These are phyloP conservation scores for Penicillium turbatum DNA, from an alignment of 495 filamentous ascomycete genomes.

Conservation along the genomic window DNA sequence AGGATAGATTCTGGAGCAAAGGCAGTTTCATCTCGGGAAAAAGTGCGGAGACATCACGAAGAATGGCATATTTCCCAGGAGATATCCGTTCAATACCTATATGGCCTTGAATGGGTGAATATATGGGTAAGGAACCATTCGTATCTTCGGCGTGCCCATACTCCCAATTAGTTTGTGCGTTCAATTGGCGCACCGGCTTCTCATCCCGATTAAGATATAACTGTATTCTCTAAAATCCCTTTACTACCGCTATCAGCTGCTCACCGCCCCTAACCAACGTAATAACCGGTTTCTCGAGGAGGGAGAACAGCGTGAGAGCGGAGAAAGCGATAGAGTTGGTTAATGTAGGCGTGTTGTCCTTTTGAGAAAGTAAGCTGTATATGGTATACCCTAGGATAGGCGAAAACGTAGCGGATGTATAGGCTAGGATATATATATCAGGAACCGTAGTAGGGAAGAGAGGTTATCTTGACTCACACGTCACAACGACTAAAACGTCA, in stretches of 20 bases:
- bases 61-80: constrained; percentile 4
- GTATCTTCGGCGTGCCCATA: too few species aligned
- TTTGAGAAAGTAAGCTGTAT: constrained; percentile 17
- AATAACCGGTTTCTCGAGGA: constrained; percentile 20
- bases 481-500: too few species aligned
- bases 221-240: constrained; percentile 27
- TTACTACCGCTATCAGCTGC: constrained; percentile 20
- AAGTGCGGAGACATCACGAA: constrained; percentile 15
- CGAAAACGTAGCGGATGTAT: too few species aligned
- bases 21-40: constrained; percentile 20
- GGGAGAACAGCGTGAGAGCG: constrained; percentile 21
- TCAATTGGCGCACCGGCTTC: too few species aligned
- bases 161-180: too few species aligned
- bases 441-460: too few species aligned
- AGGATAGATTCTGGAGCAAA: constrained; percentile 11
- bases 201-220: constrained; percentile 17
- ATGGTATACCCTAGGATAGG: too few species aligned
- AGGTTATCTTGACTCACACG: too few species aligned
- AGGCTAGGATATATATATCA: too few species aligned
- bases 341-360: constrained; percentile 14
- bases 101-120: too few species aligned
- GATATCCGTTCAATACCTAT: neutral
- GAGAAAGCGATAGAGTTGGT: constrained; percentile 24
- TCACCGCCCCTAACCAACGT: constrained; percentile 17
- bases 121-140: neutral